Conservation (phyloP, 1,284 basidiomycete genomes). For the Malassezia pachydermatis region DNA sequence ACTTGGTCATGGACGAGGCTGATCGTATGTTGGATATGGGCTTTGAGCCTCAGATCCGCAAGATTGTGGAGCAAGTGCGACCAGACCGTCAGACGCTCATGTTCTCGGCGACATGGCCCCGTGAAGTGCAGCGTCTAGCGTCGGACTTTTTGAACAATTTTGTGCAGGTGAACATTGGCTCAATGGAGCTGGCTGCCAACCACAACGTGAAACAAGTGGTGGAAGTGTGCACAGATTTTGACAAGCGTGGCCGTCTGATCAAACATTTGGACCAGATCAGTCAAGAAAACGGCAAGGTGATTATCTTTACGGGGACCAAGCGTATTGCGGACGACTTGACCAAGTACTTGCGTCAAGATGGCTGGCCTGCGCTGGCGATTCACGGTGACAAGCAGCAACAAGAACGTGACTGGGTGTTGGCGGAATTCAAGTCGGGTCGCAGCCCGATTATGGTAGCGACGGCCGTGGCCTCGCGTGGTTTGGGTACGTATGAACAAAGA, state of each 20-base stretch:
- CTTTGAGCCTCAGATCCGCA: conserved; percentile 98
- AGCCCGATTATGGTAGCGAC: conserved; percentile 90
- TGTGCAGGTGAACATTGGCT: conserved; percentile 98
- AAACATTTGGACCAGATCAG: conserved; percentile 96
- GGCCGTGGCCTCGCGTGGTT: conserved; percentile 84
- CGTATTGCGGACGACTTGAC: conserved; percentile 95
- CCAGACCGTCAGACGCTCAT: conserved; percentile 71
- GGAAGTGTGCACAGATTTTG: conserved; percentile 93
- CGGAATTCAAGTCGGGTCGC: conserved; percentile 94
- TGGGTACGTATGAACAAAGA: conserved; percentile 66
- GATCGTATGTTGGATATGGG: conserved; percentile 98
- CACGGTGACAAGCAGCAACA: conserved; percentile 85
- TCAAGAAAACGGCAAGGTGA: conserved; percentile 90
- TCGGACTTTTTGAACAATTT: conserved; percentile 90
- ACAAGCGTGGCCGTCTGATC: conserved; percentile 90
- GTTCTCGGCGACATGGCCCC: conserved; percentile 99
- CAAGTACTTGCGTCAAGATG: conserved; percentile 58
- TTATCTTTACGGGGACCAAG: conserved; percentile 97
- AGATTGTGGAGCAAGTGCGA: conserved; percentile 91
- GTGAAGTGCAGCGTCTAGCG: conserved; percentile 95
- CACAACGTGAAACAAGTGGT: conserved; percentile 92
- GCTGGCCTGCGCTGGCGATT: conserved; percentile 93
- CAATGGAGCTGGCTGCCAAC: conserved; percentile 94
- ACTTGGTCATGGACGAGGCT: conserved; percentile 97
- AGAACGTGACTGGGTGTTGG: conserved; percentile 96